Conservation (phyloP, 768 basidiomycete species). For the Rhizopogon vinicolor region DNA sequence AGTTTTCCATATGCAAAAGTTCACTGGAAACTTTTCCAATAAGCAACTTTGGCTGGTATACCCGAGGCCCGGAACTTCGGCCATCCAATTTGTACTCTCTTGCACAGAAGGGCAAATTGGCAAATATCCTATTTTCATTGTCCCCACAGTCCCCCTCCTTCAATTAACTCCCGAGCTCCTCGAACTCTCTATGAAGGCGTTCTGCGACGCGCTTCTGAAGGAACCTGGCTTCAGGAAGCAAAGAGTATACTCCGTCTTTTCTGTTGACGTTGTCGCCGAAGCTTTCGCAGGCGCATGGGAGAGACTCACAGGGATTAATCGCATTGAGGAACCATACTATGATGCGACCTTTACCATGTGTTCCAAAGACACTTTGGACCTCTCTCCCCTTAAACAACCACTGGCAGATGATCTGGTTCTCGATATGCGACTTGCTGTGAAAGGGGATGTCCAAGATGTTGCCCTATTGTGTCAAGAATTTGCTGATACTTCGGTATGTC, state of each 20-base stretch:
- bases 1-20: constrained; percentile 3
- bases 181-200: constrained; percentile 27
- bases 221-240: constrained; percentile 1
- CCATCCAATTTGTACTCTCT: constrained; percentile 51
- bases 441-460: constrained; percentile 28
- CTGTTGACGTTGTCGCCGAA: constrained; percentile 40
- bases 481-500: constrained; percentile 52
- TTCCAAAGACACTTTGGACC: constrained; percentile 37
- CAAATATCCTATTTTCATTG: constrained; percentile 62
- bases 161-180: constrained; percentile 38
- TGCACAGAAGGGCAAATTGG: constrained; percentile 54
- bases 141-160: constrained; percentile 24
- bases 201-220: constrained; percentile 30
- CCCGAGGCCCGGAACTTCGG: constrained; percentile 8
- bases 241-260: constrained; percentile 66
- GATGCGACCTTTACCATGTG: constrained; percentile 54
- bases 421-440: constrained; percentile 29
- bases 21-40: not conserved
- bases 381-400: not conserved
- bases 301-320: constrained; percentile 34
- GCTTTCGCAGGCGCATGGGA: constrained; percentile 49
- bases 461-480: constrained; percentile 52
- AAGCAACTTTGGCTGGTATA: constrained; percentile 29
- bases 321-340: constrained; percentile 49
- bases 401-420: constrained; percentile 17